phyloP scores from a whole-genome alignment of 305 asterid species.

The Fraxinus nigra region DNA sequence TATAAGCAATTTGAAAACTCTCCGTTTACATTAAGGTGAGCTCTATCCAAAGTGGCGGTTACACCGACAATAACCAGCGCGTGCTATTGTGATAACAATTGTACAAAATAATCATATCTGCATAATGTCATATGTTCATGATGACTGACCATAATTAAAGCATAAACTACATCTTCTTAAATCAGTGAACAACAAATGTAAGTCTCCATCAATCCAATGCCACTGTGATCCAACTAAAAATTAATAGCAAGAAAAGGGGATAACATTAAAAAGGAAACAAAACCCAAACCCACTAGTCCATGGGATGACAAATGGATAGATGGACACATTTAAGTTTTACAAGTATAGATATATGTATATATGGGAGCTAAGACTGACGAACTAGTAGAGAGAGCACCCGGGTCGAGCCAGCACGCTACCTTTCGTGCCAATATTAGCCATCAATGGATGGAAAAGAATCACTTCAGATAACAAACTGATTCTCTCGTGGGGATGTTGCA shows the following conservation, averaged over 20 bases:
- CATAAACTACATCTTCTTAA: not conserved
- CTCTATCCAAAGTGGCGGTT: not conserved
- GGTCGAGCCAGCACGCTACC: constrained; percentile 13
- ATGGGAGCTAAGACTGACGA: not conserved
- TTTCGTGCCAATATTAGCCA: not conserved
- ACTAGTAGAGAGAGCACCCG: not conserved
- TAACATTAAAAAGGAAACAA: constrained; percentile 23
- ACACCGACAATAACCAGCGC: not conserved
- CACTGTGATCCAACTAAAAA: constrained; percentile 29
- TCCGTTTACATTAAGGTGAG: not conserved
- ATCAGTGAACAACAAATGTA: constrained; percentile 8
- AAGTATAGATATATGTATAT: constrained; percentile 8
- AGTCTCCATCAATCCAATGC: constrained; percentile 25
- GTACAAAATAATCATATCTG: not conserved
- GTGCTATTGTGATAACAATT: not conserved
- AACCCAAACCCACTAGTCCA: constrained; percentile 21
- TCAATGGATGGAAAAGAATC: not conserved
- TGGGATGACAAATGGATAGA: constrained; percentile 15
- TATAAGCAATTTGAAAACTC: not conserved
- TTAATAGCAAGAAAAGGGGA: constrained; percentile 18
- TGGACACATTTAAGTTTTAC: constrained; percentile 18
- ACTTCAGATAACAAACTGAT: not conserved
- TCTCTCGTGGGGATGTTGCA: constrained; percentile 15
- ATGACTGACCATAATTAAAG: not conserved
- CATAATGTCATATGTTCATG: not conserved